Evolutionary conservation across 352 stramenopile species (phyloP), one percentile per base, ranked within the genome.

Genomic region (Pythium grandisporangium): DNA sequence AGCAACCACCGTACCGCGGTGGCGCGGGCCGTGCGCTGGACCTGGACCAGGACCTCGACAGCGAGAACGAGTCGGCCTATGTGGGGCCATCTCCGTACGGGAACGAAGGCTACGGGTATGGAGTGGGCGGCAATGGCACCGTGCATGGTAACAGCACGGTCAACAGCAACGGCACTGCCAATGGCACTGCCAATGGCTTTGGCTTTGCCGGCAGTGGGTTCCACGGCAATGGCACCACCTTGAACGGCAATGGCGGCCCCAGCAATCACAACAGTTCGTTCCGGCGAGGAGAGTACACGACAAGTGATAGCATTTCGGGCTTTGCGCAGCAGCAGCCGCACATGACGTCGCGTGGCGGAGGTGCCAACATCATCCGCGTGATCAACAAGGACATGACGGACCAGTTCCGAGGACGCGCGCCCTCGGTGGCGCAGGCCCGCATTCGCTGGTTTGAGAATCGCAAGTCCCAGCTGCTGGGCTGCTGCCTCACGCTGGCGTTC

Each of bases 361-460:
- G 57, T 42, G 61, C 76, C 37, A 78, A 86, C 55, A 88, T 87
- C 48, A 88, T 93, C 37, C 80, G 80, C 34, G 80, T 93, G 13
- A 93, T 93, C 52, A 85, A 93, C 63, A 93, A 93, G 56, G 80
- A 93, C 48, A 88, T 93, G 75, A 87, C 77, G 29, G 52, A 78
- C 33, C 75, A 93, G 51, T 93, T 93, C 55, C 73, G 76, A 17
- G 80, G 80, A 16, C 75, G 77, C 23, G 64, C 73, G 37, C 73
- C 84, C 48, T 87, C 73, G 14, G 63, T 65, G 6, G 63, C 75
- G 19, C 71, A 87, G 33, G 66, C 71, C 42, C 75, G 74, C 29
- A 89, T 93, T 45, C 70, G 69, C 37, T 93, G 80, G 80, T 91
- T 93, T 37, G 80, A 93, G 55, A 93, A 93, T 51, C 73, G 80